Base-by-base conservation (phyloP, 768 basidiomycete species). In the Phylloporus scabripes region DNA sequence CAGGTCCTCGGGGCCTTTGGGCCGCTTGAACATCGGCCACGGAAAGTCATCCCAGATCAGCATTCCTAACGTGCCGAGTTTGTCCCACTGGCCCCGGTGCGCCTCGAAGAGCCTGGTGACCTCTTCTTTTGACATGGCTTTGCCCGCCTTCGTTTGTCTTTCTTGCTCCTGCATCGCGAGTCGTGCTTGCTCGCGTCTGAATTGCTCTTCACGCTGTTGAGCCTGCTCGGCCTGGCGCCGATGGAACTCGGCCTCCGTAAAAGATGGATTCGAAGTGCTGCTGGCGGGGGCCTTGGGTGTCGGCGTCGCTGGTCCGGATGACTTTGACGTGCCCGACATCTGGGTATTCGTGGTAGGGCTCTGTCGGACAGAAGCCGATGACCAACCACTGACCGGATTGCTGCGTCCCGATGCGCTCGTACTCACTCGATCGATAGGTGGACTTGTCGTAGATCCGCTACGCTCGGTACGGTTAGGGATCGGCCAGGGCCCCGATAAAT, bases 391-490 rank as follows among this genome's bases (percentile, higher is more conserved):
- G 21, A 46, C 28, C 4, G 24, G 18, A n/a, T 54, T 63, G 32
- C 56, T 43, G 41, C 72, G 62, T 52, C 56, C 54, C 14, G 62
- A 55, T 18, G 60, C 18, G 33, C 57, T 52, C 29, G 62, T 56
- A 46, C 65, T 68, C 43, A 51, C 58, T 28, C 68, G 65, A 45
- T 71, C 69, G 14, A 58, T 49, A 37, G 57, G 65, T 17, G 70
- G 46, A 45, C 57, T 70, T 44, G 60, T 57, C 52, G 67, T 54
- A 8, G 68, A 50, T 12, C 59, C 60, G 58, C 70, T 71, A 32
- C 57, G 62, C 5, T 66, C 66, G 15, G 44, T 56, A 36, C 63
- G 68, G 36, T 58, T 59, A 15, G 65, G 69, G 41, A 61, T 60
- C 31, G 70, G 59, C 66, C 66, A 64, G 21, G 67, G 59, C 5